Base-by-base conservation (phyloP, 2,329 filamentous ascomycete genomes). In the Rugonectria rugulosa region DNA sequence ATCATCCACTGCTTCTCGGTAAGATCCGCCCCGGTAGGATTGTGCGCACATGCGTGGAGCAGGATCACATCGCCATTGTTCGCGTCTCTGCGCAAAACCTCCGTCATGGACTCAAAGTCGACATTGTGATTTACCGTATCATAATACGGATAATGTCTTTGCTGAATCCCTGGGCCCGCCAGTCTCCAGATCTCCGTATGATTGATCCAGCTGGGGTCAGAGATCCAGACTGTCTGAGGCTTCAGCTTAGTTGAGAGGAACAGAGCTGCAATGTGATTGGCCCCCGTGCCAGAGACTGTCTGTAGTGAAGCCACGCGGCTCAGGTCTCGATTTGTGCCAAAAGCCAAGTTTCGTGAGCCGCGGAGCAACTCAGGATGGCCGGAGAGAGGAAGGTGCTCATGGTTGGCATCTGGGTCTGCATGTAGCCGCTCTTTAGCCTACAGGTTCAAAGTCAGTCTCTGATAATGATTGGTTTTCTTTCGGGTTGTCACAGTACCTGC, bases 161-260 rank as follows among this genome's bases (percentile, higher is more conserved):
- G 58, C 26, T 85, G 79, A 19, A 98, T 80, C 7, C 12, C 26
- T 29, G 26, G 26, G 66, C 85, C 82, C 68, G 97, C 92, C 71
- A 97, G 97, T 75, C 81, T 84, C 81, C 98, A 97, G 80, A 99
- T 97, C 77, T 97, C 93, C 79, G 96, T 88, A 85, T 99, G 95
- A 79, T 99, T 98, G 67, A 90, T 92, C 95, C 95, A 99, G 57
- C 95, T 98, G 36, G 95, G 95, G 74, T 90, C 90, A 66, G 92
- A 96, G 72, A 98, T 82, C 83, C 97, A 97, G 76, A 96, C 85
- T 86, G 85, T 67, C 84, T 88, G 77, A 81, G 85, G 72, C 82
- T 80, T 82, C 90, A 96, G 85, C 97, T 62, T 97, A 74, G 89
- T 92, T 72, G 89, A 81, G 56, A 98, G 88, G 85, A 99, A 98